These are phyloP conservation scores for Xenoacremonium recifei DNA, from an alignment of 2,329 filamentous ascomycete species.

Conservation along the genomic window DNA sequence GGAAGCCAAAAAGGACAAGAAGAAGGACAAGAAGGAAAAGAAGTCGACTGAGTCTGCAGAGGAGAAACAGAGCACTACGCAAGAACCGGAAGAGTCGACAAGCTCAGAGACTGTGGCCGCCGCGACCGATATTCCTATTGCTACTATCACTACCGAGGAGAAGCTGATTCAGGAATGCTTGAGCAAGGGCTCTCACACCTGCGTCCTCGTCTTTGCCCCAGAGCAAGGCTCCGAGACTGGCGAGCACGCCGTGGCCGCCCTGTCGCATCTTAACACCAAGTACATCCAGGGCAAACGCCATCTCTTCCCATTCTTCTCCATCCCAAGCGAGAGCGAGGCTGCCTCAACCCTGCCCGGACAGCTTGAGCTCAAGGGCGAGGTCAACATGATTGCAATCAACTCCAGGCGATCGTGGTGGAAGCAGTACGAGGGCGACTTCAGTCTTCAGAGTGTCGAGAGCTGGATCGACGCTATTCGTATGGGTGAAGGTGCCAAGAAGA, in stretches of 20 bases:
- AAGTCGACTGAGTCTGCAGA: slow-evolving; percentile 28
- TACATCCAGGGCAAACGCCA: slow-evolving; percentile 64
- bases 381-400: slow-evolving; percentile 81
- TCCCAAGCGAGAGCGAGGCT: slow-evolving; percentile 52
- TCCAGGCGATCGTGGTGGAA: slow-evolving; percentile 85
- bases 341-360: slow-evolving; percentile 41
- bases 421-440: slow-evolving; percentile 63
- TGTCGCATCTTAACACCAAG: slow-evolving; percentile 76
- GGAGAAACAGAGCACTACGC: slow-evolving; percentile 3
- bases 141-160: slow-evolving; percentile 60
- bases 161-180: slow-evolving; percentile 72
- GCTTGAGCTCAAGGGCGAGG: slow-evolving; percentile 59
- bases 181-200: slow-evolving; percentile 73
- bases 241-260: slow-evolving; percentile 57
- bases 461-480: slow-evolving; percentile 93
- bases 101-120: slow-evolving; percentile 11
- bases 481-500: slow-evolving; percentile 80
- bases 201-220: slow-evolving; percentile 74
- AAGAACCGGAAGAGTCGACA: slow-evolving; percentile 26
- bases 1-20: slow-evolving; percentile 38
- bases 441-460: slow-evolving; percentile 63
- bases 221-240: slow-evolving; percentile 47
- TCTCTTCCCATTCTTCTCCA: slow-evolving; percentile 79
- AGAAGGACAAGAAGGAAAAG: slow-evolving; percentile 23
- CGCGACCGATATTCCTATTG: slow-evolving; percentile 57